These are phyloP conservation scores for Claviceps paspali DNA, from an alignment of 2,329 filamentous ascomycete species.

Conservation along the genomic window DNA sequence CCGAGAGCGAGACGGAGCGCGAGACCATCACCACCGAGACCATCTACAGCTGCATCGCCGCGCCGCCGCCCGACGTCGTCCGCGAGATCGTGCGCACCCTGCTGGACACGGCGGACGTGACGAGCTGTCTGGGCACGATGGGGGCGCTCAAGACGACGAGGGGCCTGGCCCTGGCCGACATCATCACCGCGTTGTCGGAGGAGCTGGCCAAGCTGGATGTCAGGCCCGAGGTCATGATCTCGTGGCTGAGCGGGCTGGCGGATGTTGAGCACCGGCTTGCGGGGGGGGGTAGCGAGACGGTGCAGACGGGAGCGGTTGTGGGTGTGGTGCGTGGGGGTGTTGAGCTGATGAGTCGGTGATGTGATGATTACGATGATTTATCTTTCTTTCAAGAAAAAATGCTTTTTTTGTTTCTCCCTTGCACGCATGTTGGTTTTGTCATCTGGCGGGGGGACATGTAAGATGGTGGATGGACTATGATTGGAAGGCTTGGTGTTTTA, in stretches of 20 bases:
- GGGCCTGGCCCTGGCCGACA: slow-evolving; percentile 83
- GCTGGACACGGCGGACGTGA: slow-evolving; percentile 73
- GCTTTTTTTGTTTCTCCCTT: too few species aligned
- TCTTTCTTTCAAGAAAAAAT: too few species aligned
- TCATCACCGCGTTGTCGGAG: slow-evolving; percentile 73
- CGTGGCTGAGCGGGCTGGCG: slow-evolving; percentile 81
- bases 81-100: slow-evolving; percentile 71
- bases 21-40: slow-evolving; percentile 77
- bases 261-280: slow-evolving; percentile 87
- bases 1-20: slow-evolving; percentile 50
- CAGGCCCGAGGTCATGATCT: slow-evolving; percentile 70
- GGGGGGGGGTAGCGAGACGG: slow-evolving; percentile 68
- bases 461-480: too few species aligned
- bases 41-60: slow-evolving; percentile 95
- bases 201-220: slow-evolving; percentile 74
- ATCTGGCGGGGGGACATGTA: too few species aligned
- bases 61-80: slow-evolving; percentile 81
- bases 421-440: too few species aligned
- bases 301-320: slow-evolving; percentile 88
- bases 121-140: slow-evolving; percentile 73
- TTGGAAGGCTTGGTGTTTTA: too few species aligned
- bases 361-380: too few species aligned
- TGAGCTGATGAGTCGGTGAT: slow-evolving; percentile 42
- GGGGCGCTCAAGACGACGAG: slow-evolving; percentile 75
- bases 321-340: slow-evolving; percentile 78